phyloP scores from a whole-genome alignment of 1,139 yeast species.

The Magnusiomyces paraingens region DNA sequence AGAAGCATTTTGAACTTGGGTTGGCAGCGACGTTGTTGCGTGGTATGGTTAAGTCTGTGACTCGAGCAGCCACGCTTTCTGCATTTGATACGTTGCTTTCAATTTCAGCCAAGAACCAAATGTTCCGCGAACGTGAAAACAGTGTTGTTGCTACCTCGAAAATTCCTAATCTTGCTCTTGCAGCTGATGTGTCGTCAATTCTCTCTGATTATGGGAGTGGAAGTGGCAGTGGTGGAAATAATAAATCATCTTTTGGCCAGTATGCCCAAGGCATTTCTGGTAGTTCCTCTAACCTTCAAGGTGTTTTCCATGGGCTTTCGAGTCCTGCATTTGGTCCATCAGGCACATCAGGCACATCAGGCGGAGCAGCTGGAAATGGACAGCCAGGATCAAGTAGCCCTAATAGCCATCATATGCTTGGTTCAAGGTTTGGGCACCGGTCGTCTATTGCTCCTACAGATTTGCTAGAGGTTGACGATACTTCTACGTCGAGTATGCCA shows the following conservation, averaged over 20 bases:
- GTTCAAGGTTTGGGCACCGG: conserved; percentile 12
- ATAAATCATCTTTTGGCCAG: not conserved
- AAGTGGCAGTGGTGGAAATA: not conserved
- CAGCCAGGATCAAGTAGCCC: conserved; percentile 5
- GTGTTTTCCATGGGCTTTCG: not conserved
- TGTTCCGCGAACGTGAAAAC: conserved; percentile 7
- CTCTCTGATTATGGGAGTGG: too few relatives aligned
- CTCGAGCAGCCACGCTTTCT: conserved; percentile 50
- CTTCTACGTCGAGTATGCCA: conserved; percentile 13
- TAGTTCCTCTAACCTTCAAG: not conserved
- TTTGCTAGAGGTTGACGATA: conserved; percentile 10
- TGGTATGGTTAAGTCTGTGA: conserved; percentile 59
- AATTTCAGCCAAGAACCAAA: conserved; percentile 38
- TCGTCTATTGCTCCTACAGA: conserved; percentile 12
- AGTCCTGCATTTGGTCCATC: conserved; percentile 3
- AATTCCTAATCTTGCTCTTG: not conserved
- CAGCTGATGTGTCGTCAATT: not conserved
- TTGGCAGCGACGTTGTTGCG: conserved; percentile 48
- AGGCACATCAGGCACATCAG: not conserved
- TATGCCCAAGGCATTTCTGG: not conserved
- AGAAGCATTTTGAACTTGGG: conserved; percentile 49
- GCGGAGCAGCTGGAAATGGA: not conserved
- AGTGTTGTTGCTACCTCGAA: not conserved
- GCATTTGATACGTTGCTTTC: conserved; percentile 47
- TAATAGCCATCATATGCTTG: not conserved